Conservation (phyloP, 2,329 filamentous ascomycete species). For the Fusarium austroafricanum region DNA sequence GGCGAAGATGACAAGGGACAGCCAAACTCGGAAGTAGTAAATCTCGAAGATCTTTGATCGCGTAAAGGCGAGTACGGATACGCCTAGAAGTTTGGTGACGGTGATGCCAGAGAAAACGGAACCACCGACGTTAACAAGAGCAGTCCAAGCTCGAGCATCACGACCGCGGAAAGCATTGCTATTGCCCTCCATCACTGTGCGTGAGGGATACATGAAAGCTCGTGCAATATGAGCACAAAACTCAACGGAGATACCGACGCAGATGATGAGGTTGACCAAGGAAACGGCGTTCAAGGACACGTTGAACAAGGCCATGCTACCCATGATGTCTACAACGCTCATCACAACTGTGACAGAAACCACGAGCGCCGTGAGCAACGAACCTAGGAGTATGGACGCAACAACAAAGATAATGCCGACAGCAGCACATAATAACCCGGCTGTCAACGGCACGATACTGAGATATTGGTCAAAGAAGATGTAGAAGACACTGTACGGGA, state of each 20-base stretch:
- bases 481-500: constrained; percentile 98
- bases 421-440: constrained; percentile 82
- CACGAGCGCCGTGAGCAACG: constrained; percentile 80
- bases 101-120: constrained; percentile 98
- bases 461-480: constrained; percentile 99
- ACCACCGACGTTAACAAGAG: constrained; percentile 92
- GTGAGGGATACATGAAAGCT: constrained; percentile 93
- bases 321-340: constrained; percentile 94
- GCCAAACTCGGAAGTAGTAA: constrained; percentile 98
- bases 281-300: constrained; percentile 96
- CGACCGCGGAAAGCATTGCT: constrained; percentile 82
- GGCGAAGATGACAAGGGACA: constrained; percentile 89
- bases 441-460: constrained; percentile 83
- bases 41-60: constrained; percentile 99
- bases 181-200: constrained; percentile 80
- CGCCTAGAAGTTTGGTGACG: constrained; percentile 92
- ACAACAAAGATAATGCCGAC: constrained; percentile 87
- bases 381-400: constrained; percentile 84
- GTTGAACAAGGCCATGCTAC: constrained; percentile 88
- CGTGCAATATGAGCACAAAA: constrained; percentile 98
- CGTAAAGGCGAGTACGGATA: constrained; percentile 92
- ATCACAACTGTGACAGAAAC: constrained; percentile 90
- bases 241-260: constrained; percentile 94
- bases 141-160: constrained; percentile 90
- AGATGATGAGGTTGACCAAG: constrained; percentile 96